Base-by-base conservation (phyloP, 2,329 filamentous ascomycete species). In the Arachnomyces sp. region DNA sequence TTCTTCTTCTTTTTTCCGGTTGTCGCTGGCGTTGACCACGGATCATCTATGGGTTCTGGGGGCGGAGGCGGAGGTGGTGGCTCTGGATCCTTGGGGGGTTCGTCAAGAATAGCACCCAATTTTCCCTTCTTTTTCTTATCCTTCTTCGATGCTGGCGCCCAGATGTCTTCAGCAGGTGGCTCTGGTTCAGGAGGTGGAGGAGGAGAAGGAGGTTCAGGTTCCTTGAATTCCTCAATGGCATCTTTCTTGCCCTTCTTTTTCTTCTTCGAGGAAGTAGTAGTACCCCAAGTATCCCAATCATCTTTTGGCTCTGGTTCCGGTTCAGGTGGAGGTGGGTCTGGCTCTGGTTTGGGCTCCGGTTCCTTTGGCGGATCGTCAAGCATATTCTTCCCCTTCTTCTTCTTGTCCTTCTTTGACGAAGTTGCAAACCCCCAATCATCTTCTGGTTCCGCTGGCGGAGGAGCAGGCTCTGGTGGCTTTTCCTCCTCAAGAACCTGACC, bases 361-460 rank as follows among this genome's bases (percentile, higher is more conserved):
- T 40, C 36, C 35, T 34, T 32, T 12, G 34, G 21, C 28, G 39
- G 21, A 16, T 46, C 43, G 11, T 46, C 44, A 25, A 38, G 15
- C n/a, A 28, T 15, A 12, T 53, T 64, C 46, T 68, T 68, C 21
- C 21, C 21, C 50, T 57, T 58, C 41, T 71, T 72, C 49, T 71
- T 73, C 47, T 68, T 66, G 32, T 65, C 58, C 37, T 69, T 68
- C 45, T 65, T 60, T 13, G 48, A 47, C 1, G 45, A 44, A n/a
- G n/a, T n/a, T 28, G 51, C 48, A n/a, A 47, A 42, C 39, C 57
- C 53, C 55, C 55, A 63, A 48, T 51, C 40, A 50, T 55, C 38
- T 51, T 54, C 46, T 47, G 47, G 39, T 16, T 49, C 46, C 3
- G 51, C 37, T n/a, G 46, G 29, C 15, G 44, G 42, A 25, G 42